A percentile compares a stretch with the other conserved stretches of the same genome.
These are phyloP conservation scores for Curvularia sp. DNA, from an alignment of 2,329 filamentous ascomycete genomes.

Conservation along the genomic window DNA sequence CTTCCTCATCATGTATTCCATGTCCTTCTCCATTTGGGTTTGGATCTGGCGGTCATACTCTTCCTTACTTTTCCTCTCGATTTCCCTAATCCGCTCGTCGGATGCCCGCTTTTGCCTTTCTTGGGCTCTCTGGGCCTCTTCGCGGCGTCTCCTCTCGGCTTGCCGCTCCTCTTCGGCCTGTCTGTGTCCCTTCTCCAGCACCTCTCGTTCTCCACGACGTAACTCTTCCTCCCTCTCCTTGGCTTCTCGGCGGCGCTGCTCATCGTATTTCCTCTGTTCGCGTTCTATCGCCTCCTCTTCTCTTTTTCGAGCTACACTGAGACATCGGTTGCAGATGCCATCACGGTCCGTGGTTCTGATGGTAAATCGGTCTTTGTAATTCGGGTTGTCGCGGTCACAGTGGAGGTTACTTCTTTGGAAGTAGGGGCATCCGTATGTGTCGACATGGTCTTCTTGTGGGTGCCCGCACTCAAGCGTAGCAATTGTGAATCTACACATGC, in stretches of 20 bases:
- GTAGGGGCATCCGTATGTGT: conserved; percentile 24
- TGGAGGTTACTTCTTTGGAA: conserved; percentile 18
- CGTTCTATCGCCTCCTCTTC: conserved; percentile 18
- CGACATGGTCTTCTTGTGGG: conserved; percentile 26
- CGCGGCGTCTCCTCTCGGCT: conserved; percentile 5
- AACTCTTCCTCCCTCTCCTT: conserved; percentile 15
- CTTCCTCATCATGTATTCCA: conserved; percentile 17
- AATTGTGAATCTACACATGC: conserved; percentile 37
- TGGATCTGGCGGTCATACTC: conserved; percentile 14
- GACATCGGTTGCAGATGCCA: conserved; percentile 29
- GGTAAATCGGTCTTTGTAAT: conserved; percentile 22
- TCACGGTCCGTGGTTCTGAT: conserved; percentile 19
- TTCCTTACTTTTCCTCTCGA: conserved; percentile 10
- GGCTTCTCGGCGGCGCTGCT: conserved; percentile 19
- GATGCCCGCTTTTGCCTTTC: conserved; percentile 6
- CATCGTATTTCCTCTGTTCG: conserved; percentile 15
- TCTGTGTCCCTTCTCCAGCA: conserved; percentile 7
- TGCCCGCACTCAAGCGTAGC: conserved; percentile 31
- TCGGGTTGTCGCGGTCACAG: conserved; percentile 30
- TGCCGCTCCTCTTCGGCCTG: conserved; percentile 12
- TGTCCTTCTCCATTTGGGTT: conserved; percentile 15
- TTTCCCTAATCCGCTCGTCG: conserved; percentile 3
- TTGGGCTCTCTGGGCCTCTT: conserved; percentile 2
- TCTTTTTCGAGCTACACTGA: conserved; percentile 17
- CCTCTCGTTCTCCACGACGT: conserved; percentile 16